Percentiles rank a stretch among this genome's conserved stretches.
These are phyloP conservation scores for Adansonia rubrostipa DNA, from an alignment of 441 rosid species.

Conservation along the genomic window DNA sequence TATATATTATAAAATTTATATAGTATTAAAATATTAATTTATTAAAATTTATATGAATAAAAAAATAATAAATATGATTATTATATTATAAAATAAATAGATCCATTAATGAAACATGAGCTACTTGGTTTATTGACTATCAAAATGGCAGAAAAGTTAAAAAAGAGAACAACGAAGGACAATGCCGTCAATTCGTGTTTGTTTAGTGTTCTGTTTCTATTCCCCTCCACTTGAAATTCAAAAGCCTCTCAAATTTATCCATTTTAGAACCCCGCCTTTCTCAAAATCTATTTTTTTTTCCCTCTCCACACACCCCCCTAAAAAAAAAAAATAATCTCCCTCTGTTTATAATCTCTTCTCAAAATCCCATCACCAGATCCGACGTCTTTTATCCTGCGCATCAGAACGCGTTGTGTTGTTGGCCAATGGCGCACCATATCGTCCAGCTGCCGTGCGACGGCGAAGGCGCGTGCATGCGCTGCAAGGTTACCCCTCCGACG, in stretches of 20 bases:
- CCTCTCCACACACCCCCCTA: not conserved
- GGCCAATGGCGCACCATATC: slow-evolving; percentile 44
- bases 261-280: slow-evolving; percentile 20
- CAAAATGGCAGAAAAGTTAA: slow-evolving; percentile 16
- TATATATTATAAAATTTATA: too few relatives aligned
- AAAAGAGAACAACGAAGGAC: not conserved
- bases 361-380: not conserved
- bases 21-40: too few relatives aligned
- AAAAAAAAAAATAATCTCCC: not conserved
- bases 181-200: not conserved
- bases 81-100: too few relatives aligned
- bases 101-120: too few relatives aligned
- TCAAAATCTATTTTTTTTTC: not conserved
- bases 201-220: not conserved
- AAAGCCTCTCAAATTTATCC: slow-evolving; percentile 8
- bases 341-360: slow-evolving; percentile 8
- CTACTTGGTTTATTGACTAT: too few relatives aligned
- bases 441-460: slow-evolving; percentile 64
- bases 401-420: not conserved
- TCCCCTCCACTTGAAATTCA: slow-evolving; percentile 14
- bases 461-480: slow-evolving; percentile 53
- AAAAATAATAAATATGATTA: too few relatives aligned
- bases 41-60: too few relatives aligned
- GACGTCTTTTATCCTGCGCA: not conserved
- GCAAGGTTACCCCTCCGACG: slow-evolving; percentile 40